Base-by-base conservation (phyloP, 192 early-diverging fungal species). In the Gigaspora rosea region DNA sequence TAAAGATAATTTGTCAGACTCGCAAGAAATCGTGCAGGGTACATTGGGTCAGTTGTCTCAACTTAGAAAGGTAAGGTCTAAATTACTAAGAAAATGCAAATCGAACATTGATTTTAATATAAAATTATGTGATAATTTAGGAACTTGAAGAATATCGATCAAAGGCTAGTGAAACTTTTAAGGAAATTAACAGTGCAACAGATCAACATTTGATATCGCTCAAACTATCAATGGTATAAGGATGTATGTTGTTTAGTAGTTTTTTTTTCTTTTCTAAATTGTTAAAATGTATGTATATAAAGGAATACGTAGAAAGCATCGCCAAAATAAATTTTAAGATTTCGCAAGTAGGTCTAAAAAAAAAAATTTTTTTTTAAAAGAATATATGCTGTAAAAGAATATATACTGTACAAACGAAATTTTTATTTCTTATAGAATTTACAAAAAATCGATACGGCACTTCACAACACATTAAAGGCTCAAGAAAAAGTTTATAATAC, bases 1-100 rank as follows among this genome's bases (percentile, higher is more conserved):
- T 12, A 74, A 74, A 63, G 46, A 22, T 27, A 62, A 61, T 62
- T 62, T 74, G n/a, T n/a, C 16, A 13, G 58, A 74, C 22, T 54
- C 56, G 13, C 33, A 49, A 46, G 5, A 20, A 33, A 63, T 49
- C 4, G 13, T 27, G n/a, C 41, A 62, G 47, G 41, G 36, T 49
- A 47, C 15, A 27, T 74, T 62, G 12, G 48, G 15, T 62, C 18
- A 62, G 16, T 33, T 74, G 27, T 33, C 20, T 46, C 27, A 74
- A 46, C 9, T 74, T 27, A 63, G 15, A 10, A 20, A 58, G 41
- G 72, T 48, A 49, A 62, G 27, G 27, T n/a, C 16, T 12, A 20
- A 13, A 49, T 49, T 27, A 10, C 5, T 41, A 41, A 41, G 7
- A 41, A 41, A 41, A n/a, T 41, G 36, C 2, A 3, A 41, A 41